Evolutionary conservation across 2,329 filamentous ascomycete genomes (phyloP), one percentile per base, ranked within the genome.

Genomic region (Thielaviopsis cerberus): DNA sequence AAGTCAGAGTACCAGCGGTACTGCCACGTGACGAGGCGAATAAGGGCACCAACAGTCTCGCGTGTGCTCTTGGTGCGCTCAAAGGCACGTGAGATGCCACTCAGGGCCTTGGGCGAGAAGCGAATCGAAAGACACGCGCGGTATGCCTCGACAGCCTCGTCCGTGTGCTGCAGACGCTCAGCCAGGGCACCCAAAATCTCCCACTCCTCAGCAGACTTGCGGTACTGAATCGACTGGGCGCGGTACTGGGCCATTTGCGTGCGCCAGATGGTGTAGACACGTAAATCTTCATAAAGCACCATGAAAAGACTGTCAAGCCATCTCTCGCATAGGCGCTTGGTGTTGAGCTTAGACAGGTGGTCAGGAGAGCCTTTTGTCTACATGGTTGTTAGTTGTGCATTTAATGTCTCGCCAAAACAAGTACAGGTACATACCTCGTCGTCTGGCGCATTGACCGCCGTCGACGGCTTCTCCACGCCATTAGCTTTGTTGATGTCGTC

Each of bases 1-100:
- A 98, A 98, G 79, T 98, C 92, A 59, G 90, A 96, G 73, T 98
- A 98, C 92, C 92, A 98, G 64, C 92, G 79, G 72, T 96, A 98
- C 72, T 98, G 92, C 92, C 92, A 98, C 13, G 91, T 92, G 34
- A 97, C 88, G 50, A 98, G 75, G 56, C 89, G 78, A 63, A 98
- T 96, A 60, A 96, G 76, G n/a, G 87, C 83, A 26, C 83, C 85
- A 6, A 97, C 78, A 59, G 84, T 88, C 61, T 89, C 86, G 61
- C 88, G 76, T 3, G 87, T 89, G 70, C 87, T 88, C 66, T 85
- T 86, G 60, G 78, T 77, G 67, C 80, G 80, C 70, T 94, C 86
- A 64, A 89, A 88, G 53, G 88, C 77, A 57, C 82, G 83, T 55
- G 97, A 73, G 58, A 97, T 83, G 2, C 92, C 92, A 20, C 82